Base-by-base conservation (phyloP, 345 rosid species). In the Gossypium stocksii region DNA sequence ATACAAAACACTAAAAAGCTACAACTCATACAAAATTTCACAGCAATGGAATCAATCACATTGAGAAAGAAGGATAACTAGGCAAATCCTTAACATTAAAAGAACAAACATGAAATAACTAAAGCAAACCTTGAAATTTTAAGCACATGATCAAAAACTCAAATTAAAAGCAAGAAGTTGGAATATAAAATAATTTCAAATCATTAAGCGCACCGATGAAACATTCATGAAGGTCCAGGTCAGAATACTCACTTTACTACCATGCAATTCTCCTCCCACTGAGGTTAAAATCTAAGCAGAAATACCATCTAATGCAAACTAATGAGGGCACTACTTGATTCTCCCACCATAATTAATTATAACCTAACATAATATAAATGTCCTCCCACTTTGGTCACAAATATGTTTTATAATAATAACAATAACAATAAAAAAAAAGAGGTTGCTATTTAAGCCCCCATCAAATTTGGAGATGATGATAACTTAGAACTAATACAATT, bases 11-110 rank as follows among this genome's bases (percentile, higher is more conserved):
- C 48, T n/a, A 56, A 74, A 17, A 46, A 25, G 54, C 23, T n/a
- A 73, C 41, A 16, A 73, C 22, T 60, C 59, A 63, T 48, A 43
- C 60, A 64, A 38, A 70, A 71, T 10, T 64, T 69, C 66, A 63
- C 46, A 48, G 10, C 23, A 70, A 70, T 62, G 9, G 51, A 56
- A 45, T 66, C 67, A 76, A 11, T n/a, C 14, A 71, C 38, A 34
- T 27, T 6, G 25, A 54, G 44, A 76, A 69, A 68, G 52, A 61
- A 73, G 23, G 46, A 69, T 48, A 56, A 20, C 56, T 14, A 17
- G 34, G 53, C 61, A 65, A 59, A 63, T 25, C 63, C 34, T 9
- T 48, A 58, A 63, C 62, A 70, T 58, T 38, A 70, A 54, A 41
- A 38, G 61, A 74, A 65, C 11, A 9, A 77, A 74, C 62, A 64